Percentiles rank a stretch among this genome's conserved stretches.
These are phyloP conservation scores for Glycine tomentella DNA, from an alignment of 306 rosid genomes.

Conservation along the genomic window DNA sequence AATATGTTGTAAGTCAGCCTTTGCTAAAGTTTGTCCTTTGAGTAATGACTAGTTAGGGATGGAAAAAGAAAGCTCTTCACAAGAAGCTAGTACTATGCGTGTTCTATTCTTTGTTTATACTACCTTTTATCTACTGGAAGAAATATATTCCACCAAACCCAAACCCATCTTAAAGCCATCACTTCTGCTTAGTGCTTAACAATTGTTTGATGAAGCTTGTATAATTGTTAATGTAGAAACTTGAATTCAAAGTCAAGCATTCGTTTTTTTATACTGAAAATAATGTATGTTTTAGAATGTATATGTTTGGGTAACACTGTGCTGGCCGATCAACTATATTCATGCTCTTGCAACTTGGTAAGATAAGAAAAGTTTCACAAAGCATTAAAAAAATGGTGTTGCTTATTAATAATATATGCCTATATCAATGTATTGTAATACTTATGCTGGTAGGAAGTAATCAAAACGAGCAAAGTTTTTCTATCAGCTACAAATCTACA, in stretches of 20 bases:
- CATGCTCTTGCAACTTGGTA: background rate
- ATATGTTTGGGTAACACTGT: slow-evolving; percentile 24
- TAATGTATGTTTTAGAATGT: background rate
- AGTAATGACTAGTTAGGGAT: slow-evolving; percentile 33
- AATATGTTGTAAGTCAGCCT: slow-evolving; percentile 49
- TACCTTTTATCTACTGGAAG: slow-evolving; percentile 37
- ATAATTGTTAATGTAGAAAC: slow-evolving; percentile 46
- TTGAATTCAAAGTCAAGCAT: slow-evolving; percentile 55
- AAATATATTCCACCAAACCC: slow-evolving; percentile 41
- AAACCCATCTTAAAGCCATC: background rate
- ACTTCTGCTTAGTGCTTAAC: slow-evolving; percentile 20
- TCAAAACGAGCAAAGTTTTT: background rate
- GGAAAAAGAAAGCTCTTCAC: slow-evolving; percentile 30
- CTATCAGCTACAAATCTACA: background rate
- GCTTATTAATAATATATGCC: too few relatives aligned
- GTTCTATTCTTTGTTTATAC: slow-evolving; percentile 38
- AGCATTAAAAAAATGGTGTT: background rate
- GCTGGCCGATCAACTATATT: slow-evolving; percentile 10
- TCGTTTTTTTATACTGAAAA: too few relatives aligned
- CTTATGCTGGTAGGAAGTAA: too few relatives aligned
- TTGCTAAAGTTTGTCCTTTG: slow-evolving; percentile 42
- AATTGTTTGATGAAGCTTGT: slow-evolving; percentile 42
- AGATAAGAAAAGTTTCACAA: slow-evolving; percentile 32
- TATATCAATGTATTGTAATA: too few relatives aligned
- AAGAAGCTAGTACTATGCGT: slow-evolving; percentile 36